Percentiles rank a stretch among this genome's conserved stretches.
These are phyloP conservation scores for Arthrobotrys iridis DNA, from an alignment of 2,329 filamentous ascomycete species.

Conservation along the genomic window DNA sequence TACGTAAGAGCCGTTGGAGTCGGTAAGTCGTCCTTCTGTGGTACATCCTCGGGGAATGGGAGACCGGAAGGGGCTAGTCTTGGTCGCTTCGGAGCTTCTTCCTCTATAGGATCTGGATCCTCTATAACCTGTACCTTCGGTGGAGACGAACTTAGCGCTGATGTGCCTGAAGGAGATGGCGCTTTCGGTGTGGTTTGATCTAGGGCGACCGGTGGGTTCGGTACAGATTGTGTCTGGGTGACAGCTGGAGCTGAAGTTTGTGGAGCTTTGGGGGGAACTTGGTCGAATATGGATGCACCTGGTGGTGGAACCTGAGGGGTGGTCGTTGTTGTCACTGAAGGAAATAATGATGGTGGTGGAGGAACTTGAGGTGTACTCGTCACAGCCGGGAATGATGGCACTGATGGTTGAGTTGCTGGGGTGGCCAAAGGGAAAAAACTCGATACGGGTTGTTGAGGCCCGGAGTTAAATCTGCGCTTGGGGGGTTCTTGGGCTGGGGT, in stretches of 20 bases:
- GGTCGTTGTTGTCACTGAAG: conserved; percentile 7
- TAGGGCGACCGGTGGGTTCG: background rate
- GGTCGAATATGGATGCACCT: conserved; percentile 22
- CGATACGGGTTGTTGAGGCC: conserved; percentile 7
- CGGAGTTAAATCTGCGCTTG: conserved; percentile 12
- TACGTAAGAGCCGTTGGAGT: conserved; percentile 19
- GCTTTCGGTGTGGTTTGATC: background rate
- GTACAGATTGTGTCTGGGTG: background rate
- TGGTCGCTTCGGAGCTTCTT: conserved; percentile 10
- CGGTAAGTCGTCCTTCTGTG: conserved; percentile 5
- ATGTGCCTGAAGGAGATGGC: background rate
- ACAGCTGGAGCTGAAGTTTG: background rate
- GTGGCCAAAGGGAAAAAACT: conserved; percentile 35
- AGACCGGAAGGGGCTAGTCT: conserved; percentile 42
- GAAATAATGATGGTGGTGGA: conserved; percentile 13
- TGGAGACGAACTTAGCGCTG: background rate
- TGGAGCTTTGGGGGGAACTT: conserved; percentile 5
- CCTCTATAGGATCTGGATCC: conserved; percentile 15
- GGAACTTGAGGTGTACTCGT: conserved; percentile 22
- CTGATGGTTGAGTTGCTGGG: conserved; percentile 15
- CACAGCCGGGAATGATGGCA: background rate
- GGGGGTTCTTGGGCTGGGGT: background rate
- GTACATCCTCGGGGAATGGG: conserved; percentile 32
- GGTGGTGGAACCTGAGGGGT: conserved; percentile 28
- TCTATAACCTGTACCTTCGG: background rate